Base-by-base conservation (phyloP, 192 early-diverging fungal species). In the Cladochytrium replicatum region DNA sequence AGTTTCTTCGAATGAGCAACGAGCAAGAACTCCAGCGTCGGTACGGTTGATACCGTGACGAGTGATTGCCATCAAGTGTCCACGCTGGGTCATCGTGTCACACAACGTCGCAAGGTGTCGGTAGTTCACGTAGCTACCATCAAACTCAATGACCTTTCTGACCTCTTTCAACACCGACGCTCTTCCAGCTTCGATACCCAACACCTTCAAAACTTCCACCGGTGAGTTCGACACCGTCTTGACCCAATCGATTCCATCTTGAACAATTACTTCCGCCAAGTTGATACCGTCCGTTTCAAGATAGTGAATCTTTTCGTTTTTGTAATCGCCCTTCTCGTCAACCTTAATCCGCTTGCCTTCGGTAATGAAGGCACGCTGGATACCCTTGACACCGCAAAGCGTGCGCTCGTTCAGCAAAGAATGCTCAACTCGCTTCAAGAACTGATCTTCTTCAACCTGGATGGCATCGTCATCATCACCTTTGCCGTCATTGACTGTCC, bases 81-180 rank as follows among this genome's bases (percentile, higher is more conserved):
- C 95, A 22, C 86, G 78, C 28, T 89, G 80, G 5, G 91, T 94
- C 95, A 99, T 99, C 27, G 91, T 84, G 67, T 99, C 95, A 40
- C 86, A 86, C 46, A 99, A 81, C 61, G 97, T 68, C 21, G 93
- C 83, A 69, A 99, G 67, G 54, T 99, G 95, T 41, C 95, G 82
- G 66, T 97, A 95, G 72, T 99, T 99, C 51, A 99, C 92, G 76
- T 96, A 97, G 29, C 89, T 91, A 60, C 89, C 88, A 46, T 90
- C 90, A 52, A 85, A 87, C 74, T 95, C 84, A 56, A 99, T 91
- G 48, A 99, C 93, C 46, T 77, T 76, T 34, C 93, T 85, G 32
- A 91, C 61, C 68, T 99, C 95, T 50, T 80, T 82, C 43, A 99
- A 61, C 39, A 97, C 56, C 1, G 95, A 86, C 27, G 74, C 82